Base-by-base conservation (phyloP, 1,284 basidiomycete genomes). In the Rhodotorula sp. region DNA sequence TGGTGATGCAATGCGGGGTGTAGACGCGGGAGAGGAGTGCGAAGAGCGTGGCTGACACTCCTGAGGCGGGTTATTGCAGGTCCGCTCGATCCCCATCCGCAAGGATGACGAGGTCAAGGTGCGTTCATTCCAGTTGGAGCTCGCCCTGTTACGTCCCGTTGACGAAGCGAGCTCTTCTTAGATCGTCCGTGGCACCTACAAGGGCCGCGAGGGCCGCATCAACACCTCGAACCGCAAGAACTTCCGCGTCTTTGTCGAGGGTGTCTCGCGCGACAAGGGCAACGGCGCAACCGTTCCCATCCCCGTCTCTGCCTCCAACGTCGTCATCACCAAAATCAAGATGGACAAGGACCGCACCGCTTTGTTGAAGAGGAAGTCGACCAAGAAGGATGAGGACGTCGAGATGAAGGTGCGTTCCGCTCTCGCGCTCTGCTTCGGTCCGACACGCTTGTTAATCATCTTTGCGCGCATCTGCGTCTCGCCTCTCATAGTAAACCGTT, bases 41-140 rank as follows among this genome's bases (percentile, higher is more conserved):
- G 34, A 32, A n/a, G 2, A 34, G n/a, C 30, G 15, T 13, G 29
- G 17, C 29, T 58, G 48, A 32, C 32, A 29, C 2, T 20, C 22
- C 22, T 15, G 22, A 54, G 24, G 34, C 65, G 39, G 49, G 8
- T 36, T 64, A 13, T 8, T 8, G 51, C 60, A 61, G 91, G 84
- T 88, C 77, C 93, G 94, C 78, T 93, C 95, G 71, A 84, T 99
- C 77, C 94, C 96, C 71, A 88, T 99, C 80, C 91, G 94, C 82
- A 97, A 97, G 84, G 95, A 97, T 79, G 96, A 98, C 82, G 95
- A 98, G 84, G 96, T 99, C 74, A 86, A 91, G 80, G 94, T 99
- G 9, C 64, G 64, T 32, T 4, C 22, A 22, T 51, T 27, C 32
- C 29, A 7, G 10, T 48, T 8, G 15, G 5, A 6, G 36, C 22